phyloP scores from a whole-genome alignment of 257 asterid species.

The Solanum lycopersicoides region DNA sequence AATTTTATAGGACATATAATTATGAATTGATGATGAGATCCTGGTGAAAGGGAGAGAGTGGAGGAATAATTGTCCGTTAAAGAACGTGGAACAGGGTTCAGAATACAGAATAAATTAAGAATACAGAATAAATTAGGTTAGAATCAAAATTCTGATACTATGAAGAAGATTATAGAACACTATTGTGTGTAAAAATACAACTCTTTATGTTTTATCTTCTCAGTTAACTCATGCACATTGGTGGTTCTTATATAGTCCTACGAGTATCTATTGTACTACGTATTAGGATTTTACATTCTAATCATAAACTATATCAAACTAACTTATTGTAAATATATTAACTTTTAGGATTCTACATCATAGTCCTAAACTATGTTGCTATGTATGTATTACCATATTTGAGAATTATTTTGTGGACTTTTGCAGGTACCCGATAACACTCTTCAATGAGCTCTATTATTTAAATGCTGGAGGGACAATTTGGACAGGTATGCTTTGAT shows the following conservation, averaged over 20 bases:
- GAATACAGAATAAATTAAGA: background rate
- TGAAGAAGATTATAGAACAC: background rate
- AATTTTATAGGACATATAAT: background rate
- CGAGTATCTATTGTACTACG: background rate
- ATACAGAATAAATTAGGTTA: background rate
- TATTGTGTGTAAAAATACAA: background rate
- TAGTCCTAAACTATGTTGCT: background rate
- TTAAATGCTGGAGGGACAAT: constrained; percentile 89
- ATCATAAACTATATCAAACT: background rate
- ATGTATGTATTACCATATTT: background rate
- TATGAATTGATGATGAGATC: background rate
- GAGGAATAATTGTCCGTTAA: background rate
- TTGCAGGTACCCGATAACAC: constrained; percentile 86
- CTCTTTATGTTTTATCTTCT: background rate
- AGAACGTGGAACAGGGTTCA: background rate
- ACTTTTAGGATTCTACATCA: background rate
- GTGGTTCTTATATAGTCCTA: background rate
- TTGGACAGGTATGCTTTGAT: constrained; percentile 65
- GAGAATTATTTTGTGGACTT: constrained; percentile 4
- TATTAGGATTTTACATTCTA: background rate
- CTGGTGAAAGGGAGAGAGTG: background rate
- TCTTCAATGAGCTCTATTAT: constrained; percentile 94
- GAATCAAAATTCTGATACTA: background rate
- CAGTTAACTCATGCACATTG: background rate
- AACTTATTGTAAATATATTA: too few species aligned